Evolutionary conservation across 2,329 filamentous ascomycete genomes (phyloP).

Genomic region (Diaporthe velutina): DNA sequence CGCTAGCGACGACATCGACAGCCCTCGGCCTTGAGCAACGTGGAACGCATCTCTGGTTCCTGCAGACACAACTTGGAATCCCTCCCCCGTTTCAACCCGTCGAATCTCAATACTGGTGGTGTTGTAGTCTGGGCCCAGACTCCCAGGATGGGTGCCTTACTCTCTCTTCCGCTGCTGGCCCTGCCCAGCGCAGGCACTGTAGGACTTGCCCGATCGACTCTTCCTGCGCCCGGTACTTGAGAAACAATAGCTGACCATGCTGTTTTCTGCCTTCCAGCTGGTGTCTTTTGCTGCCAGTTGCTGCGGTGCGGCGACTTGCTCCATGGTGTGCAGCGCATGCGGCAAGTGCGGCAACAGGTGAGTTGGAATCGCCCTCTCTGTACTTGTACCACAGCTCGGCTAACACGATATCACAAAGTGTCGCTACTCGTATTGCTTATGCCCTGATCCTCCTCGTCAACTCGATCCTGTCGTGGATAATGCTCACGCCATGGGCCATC

Average conservation of each 20-base stretch:
- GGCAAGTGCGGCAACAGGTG: conserved; percentile 97
- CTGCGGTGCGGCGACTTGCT: conserved; percentile 96
- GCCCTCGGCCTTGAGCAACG: not conserved
- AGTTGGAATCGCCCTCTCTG: conserved; percentile 39
- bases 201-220: conserved; percentile 50
- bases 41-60: not conserved
- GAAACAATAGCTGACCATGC: not conserved
- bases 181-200: conserved; percentile 89
- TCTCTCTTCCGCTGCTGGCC: conserved; percentile 91
- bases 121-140: conserved; percentile 11
- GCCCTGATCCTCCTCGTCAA: conserved; percentile 93
- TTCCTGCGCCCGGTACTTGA: not conserved
- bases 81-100: not conserved
- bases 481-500: conserved; percentile 99
- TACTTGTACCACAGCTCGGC: conserved; percentile 38
- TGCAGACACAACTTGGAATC: not conserved
- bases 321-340: conserved; percentile 93
- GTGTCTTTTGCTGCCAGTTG: conserved; percentile 87
- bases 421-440: conserved; percentile 96
- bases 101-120: conserved; percentile 21
- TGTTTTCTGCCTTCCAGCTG: conserved; percentile 63
- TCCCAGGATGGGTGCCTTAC: conserved; percentile 83
- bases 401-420: conserved; percentile 63
- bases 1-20: not conserved
- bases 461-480: conserved; percentile 97